phyloP scores from a whole-genome alignment of 352 stramenopile species.

The Phytophthora nicotianae region DNA sequence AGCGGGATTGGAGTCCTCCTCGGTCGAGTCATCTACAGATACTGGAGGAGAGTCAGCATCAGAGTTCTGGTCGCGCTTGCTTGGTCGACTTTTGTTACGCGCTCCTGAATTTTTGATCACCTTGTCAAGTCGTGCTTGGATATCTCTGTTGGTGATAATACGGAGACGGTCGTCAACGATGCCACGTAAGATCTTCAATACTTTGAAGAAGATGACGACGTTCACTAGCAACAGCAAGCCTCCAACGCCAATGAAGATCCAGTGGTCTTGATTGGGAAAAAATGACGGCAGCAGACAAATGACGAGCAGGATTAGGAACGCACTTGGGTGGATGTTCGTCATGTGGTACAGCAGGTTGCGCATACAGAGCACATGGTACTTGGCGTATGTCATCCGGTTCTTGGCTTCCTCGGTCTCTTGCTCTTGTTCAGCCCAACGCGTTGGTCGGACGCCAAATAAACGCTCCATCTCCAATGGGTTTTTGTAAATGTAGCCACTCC shows the following conservation, averaged over 20 bases:
- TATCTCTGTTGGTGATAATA: constrained; percentile 72
- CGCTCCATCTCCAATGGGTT: constrained; percentile 84
- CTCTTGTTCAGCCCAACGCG: constrained; percentile 20
- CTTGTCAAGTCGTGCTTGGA: constrained; percentile 47
- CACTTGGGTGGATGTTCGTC: constrained; percentile 78
- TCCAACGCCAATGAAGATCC: constrained; percentile 79
- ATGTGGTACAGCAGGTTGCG: constrained; percentile 85
- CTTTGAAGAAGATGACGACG: constrained; percentile 86
- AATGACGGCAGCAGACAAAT: constrained; percentile 73
- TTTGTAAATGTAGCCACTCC: constrained; percentile 90
- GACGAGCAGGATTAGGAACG: constrained; percentile 76
- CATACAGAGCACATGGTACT: constrained; percentile 87
- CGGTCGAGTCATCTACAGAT: constrained; percentile 22
- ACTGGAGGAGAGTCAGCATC: constrained; percentile 14
- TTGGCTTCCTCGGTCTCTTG: constrained; percentile 18
- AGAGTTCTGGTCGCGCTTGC: constrained; percentile 6
- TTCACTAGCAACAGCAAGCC: constrained; percentile 61
- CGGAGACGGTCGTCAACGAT: constrained; percentile 85
- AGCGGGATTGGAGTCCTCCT: constrained; percentile 13
- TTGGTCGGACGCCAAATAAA: constrained; percentile 63
- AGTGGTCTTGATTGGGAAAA: constrained; percentile 68
- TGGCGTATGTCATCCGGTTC: constrained; percentile 64
- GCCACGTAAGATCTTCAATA: constrained; percentile 78
- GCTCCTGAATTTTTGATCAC: constrained; percentile 19
- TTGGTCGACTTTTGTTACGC: constrained; percentile 3